Percentiles rank a stretch among this genome's conserved stretches.
phyloP scores from a whole-genome alignment of 176 grass and related monocot genomes.

The Musa troglodytarum region DNA sequence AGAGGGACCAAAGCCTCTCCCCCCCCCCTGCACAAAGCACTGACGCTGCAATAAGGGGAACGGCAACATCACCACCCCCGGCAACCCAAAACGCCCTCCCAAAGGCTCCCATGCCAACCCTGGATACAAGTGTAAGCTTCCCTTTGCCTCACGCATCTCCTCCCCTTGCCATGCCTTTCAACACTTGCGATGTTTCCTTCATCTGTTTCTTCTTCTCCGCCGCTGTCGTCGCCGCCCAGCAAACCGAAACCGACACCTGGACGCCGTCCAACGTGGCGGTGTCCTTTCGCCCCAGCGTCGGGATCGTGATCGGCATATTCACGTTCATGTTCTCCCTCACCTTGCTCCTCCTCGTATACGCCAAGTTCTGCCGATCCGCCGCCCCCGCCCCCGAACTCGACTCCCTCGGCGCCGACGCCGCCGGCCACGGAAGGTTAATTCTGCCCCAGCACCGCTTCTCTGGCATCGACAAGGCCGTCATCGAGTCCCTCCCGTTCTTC shows the following conservation, averaged over 20 bases:
- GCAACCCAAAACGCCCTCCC: too few species aligned
- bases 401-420: background rate
- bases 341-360: constrained; percentile 80
- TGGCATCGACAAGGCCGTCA: constrained; percentile 45
- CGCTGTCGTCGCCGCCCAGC: background rate
- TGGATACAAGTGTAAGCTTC: too few species aligned
- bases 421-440: background rate
- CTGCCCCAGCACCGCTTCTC: background rate
- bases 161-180: background rate
- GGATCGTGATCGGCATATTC: constrained; percentile 82
- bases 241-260: background rate
- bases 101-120: too few species aligned
- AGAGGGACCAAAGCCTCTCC: too few species aligned
- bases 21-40: too few species aligned
- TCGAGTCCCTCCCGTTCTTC: constrained; percentile 79
- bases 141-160: too few species aligned
- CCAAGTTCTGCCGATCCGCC: constrained; percentile 72
- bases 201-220: background rate
- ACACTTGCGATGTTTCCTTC: background rate
- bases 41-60: too few species aligned
- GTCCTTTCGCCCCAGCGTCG: constrained; percentile 64
- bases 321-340: constrained; percentile 81
- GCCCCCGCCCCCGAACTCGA: background rate
- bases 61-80: too few species aligned
- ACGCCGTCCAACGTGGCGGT: constrained; percentile 26